Conservation (phyloP, 2,329 filamentous ascomycete species). For the Amphichorda felina region DNA sequence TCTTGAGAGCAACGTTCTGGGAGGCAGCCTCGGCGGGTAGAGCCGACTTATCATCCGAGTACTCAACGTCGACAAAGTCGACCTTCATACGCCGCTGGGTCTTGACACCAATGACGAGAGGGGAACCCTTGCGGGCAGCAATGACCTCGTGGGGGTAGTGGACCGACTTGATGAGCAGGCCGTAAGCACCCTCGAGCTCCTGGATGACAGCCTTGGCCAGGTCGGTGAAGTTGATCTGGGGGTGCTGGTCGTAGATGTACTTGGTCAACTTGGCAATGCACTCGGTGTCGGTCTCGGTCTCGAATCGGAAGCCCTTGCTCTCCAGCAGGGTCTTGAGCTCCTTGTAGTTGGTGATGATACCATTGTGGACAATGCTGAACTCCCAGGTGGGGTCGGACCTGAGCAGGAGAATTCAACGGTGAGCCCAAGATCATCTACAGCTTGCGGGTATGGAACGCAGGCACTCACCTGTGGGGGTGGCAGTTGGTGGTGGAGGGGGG, state of each 20-base stretch:
- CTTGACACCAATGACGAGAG: constrained; percentile 91
- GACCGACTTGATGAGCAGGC: constrained; percentile 93
- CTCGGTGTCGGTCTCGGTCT: constrained; percentile 98
- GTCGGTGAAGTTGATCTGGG: constrained; percentile 88
- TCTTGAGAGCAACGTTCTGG: constrained; percentile 95
- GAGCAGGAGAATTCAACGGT: constrained; percentile 6
- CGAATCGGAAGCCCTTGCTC: constrained; percentile 94
- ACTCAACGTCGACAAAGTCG: constrained; percentile 98
- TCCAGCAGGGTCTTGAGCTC: constrained; percentile 89
- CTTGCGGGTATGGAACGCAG: not conserved
- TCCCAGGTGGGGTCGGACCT: constrained; percentile 94
- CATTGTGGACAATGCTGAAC: constrained; percentile 97
- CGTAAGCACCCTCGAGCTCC: constrained; percentile 96
- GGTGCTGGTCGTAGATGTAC: constrained; percentile 93
- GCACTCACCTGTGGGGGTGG: constrained; percentile 84
- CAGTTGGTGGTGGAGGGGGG: constrained; percentile 90
- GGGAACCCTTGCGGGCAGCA: constrained; percentile 95
- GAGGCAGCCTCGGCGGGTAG: constrained; percentile 89
- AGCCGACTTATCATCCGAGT: constrained; percentile 70
- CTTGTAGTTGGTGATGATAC: constrained; percentile 99
- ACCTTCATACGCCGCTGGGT: constrained; percentile 99
- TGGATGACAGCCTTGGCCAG: constrained; percentile 96
- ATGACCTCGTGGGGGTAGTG: constrained; percentile 98
- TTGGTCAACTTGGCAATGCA: constrained; percentile 98
- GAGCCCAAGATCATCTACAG: constrained; percentile 9